Conservation (phyloP, 225 moss, liverwort and hornwort species). For the Physcomitrellopsis africana region DNA sequence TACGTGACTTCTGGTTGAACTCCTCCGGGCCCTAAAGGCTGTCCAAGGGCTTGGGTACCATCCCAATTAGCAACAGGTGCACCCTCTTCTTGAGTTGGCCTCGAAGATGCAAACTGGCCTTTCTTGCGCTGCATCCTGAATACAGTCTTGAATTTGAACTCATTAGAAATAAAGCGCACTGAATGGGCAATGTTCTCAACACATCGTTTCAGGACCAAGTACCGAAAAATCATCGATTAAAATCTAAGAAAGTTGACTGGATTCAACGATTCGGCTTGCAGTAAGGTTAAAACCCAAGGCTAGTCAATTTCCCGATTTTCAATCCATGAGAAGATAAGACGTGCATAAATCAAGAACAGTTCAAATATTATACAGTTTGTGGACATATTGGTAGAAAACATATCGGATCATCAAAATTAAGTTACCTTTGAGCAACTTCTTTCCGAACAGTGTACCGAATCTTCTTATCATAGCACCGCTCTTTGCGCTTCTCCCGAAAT, state of each 20-base stretch:
- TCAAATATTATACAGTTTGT: no score
- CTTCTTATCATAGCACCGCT: constrained; percentile 92
- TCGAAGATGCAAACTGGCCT: constrained; percentile 92
- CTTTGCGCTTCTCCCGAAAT: constrained; percentile 94
- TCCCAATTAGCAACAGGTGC: constrained; percentile 73
- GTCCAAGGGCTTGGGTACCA: constrained; percentile 61
- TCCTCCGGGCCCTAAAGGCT: constrained; percentile 59
- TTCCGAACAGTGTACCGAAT: constrained; percentile 93
- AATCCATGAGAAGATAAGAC: not conserved
- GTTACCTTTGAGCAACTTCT: constrained; percentile 93
- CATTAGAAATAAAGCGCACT: constrained; percentile 17
- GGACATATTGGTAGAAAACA: not conserved
- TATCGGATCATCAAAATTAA: not conserved
- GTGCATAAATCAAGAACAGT: not conserved
- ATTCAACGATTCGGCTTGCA: not conserved
- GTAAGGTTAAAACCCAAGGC: not conserved
- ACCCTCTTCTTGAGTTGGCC: constrained; percentile 64
- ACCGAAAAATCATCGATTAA: not conserved
- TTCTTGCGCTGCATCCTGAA: constrained; percentile 94
- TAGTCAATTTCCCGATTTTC: not conserved
- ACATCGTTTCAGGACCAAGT: not conserved
- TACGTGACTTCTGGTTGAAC: constrained; percentile 88
- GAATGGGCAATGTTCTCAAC: not conserved
- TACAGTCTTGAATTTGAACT: not conserved
- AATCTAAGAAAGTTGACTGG: not conserved